Base-by-base conservation (phyloP, 2,329 filamentous ascomycete species). In the Calonectria naviculata region DNA sequence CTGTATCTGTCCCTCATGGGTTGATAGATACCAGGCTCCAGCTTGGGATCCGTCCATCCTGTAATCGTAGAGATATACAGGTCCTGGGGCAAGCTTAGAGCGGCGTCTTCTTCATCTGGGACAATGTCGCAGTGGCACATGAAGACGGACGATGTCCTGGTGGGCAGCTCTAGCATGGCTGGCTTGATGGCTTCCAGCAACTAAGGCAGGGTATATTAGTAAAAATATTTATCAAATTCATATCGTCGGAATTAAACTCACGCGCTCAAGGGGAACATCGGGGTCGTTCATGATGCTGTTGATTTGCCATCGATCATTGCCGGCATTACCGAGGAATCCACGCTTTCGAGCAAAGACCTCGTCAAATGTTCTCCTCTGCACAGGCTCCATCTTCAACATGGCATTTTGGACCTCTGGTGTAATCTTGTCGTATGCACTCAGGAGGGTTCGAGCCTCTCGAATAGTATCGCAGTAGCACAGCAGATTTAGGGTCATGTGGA, bases 221-320 rank as follows among this genome's bases (percentile, higher is more conserved):
- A 52, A 44, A 13, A 4, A 7, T 28, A n/a, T 34, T n/a, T 34
- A 6, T n/a, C 28, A 24, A 26, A 15, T 2, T 47, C 19, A n/a
- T 13, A 47, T 17, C 15, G 46, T 5, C 46, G 10, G 21, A 8
- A 15, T 4, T 19, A 4, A 17, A 67, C 68, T 67, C 21, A 63
- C 68, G 8, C 68, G 54, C 29, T 62, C 46, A 7, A 67, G 68
- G 9, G 68, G 56, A 24, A 70, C 68, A 42, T 62, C 46, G 4
- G 68, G 68, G 21, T 70, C 68, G n/a, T 70, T 70, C 63, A 70
- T 67, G 47, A 70, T 70, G 31, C 68, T 70, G 56, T 70, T 67
- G n/a, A 70, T 70, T 41, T 67, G 63, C 68, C 68, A 70, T 28
- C 68, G 46, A 17, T 67, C 68, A n/a, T 67, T 46, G 46, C 52